phyloP scores from a whole-genome alignment of 1,284 basidiomycete species.

The Prillingera fragicola region DNA sequence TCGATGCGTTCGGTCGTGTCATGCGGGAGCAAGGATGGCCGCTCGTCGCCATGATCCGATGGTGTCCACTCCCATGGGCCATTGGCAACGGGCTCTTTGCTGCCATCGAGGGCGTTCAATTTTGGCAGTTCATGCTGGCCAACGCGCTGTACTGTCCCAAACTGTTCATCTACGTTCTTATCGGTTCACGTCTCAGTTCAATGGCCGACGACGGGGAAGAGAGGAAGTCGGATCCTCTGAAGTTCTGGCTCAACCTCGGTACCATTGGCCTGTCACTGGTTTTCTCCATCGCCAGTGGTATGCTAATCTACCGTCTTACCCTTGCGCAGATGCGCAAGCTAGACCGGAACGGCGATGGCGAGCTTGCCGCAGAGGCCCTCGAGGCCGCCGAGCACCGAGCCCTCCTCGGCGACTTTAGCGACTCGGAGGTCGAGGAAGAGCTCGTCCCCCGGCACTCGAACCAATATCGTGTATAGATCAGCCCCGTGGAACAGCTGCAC shows the following conservation, averaged over 20 bases:
- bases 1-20: constrained; percentile 47
- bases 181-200: constrained; percentile 44
- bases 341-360: constrained; percentile 24
- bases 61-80: constrained; percentile 47
- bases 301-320: constrained; percentile 45
- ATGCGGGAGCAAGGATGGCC: constrained; percentile 44
- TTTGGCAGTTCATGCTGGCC: constrained; percentile 45
- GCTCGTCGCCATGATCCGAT: constrained; percentile 47
- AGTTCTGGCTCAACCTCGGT: constrained; percentile 44
- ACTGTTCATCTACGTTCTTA: constrained; percentile 43
- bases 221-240: constrained; percentile 27
- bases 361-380: constrained; percentile 29
- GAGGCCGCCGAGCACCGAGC: constrained; percentile 35
- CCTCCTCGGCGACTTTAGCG: constrained; percentile 33
- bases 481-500: not conserved
- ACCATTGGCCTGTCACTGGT: constrained; percentile 32
- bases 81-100: constrained; percentile 47
- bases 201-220: constrained; percentile 29
- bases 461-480: not conserved
- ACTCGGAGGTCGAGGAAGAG: constrained; percentile 20
- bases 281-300: constrained; percentile 38
- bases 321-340: constrained; percentile 44
- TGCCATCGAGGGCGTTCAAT: constrained; percentile 43
- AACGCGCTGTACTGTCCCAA: constrained; percentile 38
- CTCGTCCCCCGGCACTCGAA: constrained; percentile 6